phyloP scores from a whole-genome alignment of 2,329 filamentous ascomycete species.

The Seiridium unicorne region DNA sequence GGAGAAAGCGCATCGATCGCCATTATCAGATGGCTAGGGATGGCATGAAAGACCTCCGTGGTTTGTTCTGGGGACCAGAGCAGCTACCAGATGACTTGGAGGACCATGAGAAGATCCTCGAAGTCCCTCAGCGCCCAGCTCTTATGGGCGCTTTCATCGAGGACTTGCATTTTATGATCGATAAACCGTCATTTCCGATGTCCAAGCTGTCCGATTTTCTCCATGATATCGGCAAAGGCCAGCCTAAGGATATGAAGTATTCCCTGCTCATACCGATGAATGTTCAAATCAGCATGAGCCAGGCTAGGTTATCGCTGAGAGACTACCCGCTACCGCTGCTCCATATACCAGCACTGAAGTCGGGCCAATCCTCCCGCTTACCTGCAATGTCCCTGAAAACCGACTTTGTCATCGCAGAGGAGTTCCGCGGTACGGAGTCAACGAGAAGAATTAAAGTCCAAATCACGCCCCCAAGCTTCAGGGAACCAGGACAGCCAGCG shows the following conservation, averaged over 20 bases:
- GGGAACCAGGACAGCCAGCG: slow-evolving; percentile 52
- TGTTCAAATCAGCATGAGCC: slow-evolving; percentile 84
- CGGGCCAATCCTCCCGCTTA: slow-evolving; percentile 74
- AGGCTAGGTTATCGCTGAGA: slow-evolving; percentile 79
- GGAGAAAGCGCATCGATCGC: slow-evolving; percentile 86
- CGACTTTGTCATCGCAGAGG: slow-evolving; percentile 94
- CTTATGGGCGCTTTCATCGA: slow-evolving; percentile 78
- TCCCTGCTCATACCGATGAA: slow-evolving; percentile 87
- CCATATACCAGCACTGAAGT: slow-evolving; percentile 81
- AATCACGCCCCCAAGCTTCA: slow-evolving; percentile 70
- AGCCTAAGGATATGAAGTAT: slow-evolving; percentile 90
- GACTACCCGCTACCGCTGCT: slow-evolving; percentile 93
- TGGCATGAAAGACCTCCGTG: slow-evolving; percentile 76
- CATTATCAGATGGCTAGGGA: slow-evolving; percentile 67
- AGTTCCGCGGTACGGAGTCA: slow-evolving; percentile 79
- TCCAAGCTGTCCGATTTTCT: slow-evolving; percentile 80
- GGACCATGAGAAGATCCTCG: slow-evolving; percentile 80
- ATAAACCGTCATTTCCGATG: slow-evolving; percentile 90
- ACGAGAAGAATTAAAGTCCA: slow-evolving; percentile 78
- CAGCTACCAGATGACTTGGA: slow-evolving; percentile 78
- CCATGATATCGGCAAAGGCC: slow-evolving; percentile 90
- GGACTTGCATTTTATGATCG: slow-evolving; percentile 80
- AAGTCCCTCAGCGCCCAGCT: slow-evolving; percentile 80
- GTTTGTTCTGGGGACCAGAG: slow-evolving; percentile 78
- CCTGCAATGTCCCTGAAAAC: slow-evolving; percentile 82